A percentile compares a stretch with the other conserved stretches of the same genome.
Evolutionary conservation across 2,329 filamentous ascomycete genomes (phyloP).

Genomic region (Apiospora rasikravindrae): DNA sequence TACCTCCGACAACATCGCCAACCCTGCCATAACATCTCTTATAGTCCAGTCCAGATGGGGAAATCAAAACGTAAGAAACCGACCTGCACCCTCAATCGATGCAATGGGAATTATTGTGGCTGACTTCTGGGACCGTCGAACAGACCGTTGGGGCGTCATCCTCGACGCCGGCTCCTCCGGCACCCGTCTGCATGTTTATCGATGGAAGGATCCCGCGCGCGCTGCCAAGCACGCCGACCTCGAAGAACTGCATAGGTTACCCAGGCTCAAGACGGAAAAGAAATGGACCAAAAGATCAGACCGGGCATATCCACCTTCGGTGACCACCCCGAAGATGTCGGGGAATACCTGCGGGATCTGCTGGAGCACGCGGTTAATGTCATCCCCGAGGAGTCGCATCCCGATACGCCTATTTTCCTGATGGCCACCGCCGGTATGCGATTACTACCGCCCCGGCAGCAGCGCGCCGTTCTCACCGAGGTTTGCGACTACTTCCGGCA

Average conservation of each 20-base stretch:
- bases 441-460: conserved; percentile 75
- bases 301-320: conserved; percentile 93
- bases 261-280: conserved; percentile 81
- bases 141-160: conserved; percentile 85
- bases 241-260: conserved; percentile 70
- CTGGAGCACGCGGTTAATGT: conserved; percentile 81
- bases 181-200: conserved; percentile 92
- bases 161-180: conserved; percentile 98
- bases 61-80: conserved; percentile 15
- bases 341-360: conserved; percentile 81
- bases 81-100: neutral
- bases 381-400: conserved; percentile 76
- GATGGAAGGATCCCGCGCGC: conserved; percentile 80
- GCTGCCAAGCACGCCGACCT: conserved; percentile 66
- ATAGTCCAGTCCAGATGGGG: neutral
- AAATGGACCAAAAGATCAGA: conserved; percentile 92
- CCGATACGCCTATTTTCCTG: conserved; percentile 89
- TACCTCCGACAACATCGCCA: conserved; percentile 11
- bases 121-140: neutral
- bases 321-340: conserved; percentile 75
- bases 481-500: conserved; percentile 83
- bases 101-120: neutral
- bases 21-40: too few relatives aligned
- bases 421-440: conserved; percentile 97
- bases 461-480: conserved; percentile 72